Evolutionary conservation across 2,329 filamentous ascomycete species (phyloP), one percentile per base, ranked within the genome.

Genomic region (Trichoderma aggressivum): DNA sequence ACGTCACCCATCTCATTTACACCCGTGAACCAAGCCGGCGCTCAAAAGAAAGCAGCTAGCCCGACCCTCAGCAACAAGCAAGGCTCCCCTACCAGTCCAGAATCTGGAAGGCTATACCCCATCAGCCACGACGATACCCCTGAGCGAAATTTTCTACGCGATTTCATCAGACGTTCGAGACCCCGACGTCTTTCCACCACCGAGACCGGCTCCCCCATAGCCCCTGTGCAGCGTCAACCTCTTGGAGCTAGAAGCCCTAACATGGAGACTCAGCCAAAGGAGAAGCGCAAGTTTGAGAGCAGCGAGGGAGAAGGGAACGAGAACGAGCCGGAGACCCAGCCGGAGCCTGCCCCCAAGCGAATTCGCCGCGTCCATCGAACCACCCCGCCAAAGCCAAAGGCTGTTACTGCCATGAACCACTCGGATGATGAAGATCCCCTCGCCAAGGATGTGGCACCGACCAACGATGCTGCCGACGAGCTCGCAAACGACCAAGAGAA

Each of bases 161-260:
- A 78, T 18, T 82, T 82, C 56, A 81, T 81, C 72, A 79, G 77
- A 62, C 78, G 78, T n/a, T 76, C 79, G 30, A 77, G 75, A 24
- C 77, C 75, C 12, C 75, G 75, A 73, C 71, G 76, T 58, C 72
- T 73, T 3, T 78, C 79, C 2, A 74, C 79, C 14, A 77, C 79
- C 1, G 78, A 79, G 50, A 73, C 76, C 1, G 80, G 79, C 5
- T 80, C 79, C n/a, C 78, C 79, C 16, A 74, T 79, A 28, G 75
- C 78, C 7, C 71, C 72, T 8, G n/a, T 68, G 7, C 76, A 78
- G 72, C 77, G 80, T 39, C 74, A 74, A 43, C 79, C 80, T 59
- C 76, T 82, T 21, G 80, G 75, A 32, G 75, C 72, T 70, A 79
- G 79, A 77, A 81, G 79, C 75, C 79, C 79, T 74, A 82, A 82